Evolutionary conservation across 2,329 filamentous ascomycete species (phyloP).

Genomic region (Metarhizium brunneum): DNA sequence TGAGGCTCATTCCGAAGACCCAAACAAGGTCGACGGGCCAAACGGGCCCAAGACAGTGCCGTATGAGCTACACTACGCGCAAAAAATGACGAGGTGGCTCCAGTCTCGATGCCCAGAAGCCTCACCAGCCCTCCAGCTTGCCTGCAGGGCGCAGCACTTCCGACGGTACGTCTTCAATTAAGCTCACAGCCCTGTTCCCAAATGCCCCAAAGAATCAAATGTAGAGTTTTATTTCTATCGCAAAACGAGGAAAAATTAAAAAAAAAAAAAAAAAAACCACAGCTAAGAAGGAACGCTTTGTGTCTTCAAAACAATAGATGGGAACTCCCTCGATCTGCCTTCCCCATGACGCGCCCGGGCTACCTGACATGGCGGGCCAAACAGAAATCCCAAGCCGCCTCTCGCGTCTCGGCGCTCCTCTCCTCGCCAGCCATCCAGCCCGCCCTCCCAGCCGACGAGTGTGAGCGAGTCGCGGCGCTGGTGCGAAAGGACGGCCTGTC

Average conservation of each 20-base stretch:
- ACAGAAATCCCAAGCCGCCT: slow-evolving; percentile 57
- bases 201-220: no score
- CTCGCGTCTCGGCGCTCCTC: slow-evolving; percentile 46
- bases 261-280: no score
- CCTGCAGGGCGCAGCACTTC: slow-evolving; percentile 78
- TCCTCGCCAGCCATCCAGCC: slow-evolving; percentile 25
- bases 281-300: no score
- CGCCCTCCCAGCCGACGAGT: slow-evolving; percentile 36
- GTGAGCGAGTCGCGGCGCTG: slow-evolving; percentile 56
- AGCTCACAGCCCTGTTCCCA: neutral
- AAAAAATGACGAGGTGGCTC: slow-evolving; percentile 71
- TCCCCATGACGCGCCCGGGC: slow-evolving; percentile 64
- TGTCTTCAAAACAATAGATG: slow-evolving; percentile 36
- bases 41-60: slow-evolving; percentile 40
- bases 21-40: slow-evolving; percentile 29
- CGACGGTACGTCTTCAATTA: slow-evolving; percentile 37
- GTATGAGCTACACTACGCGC: slow-evolving; percentile 76
- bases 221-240: no score
- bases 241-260: no score
- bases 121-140: slow-evolving; percentile 59
- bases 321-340: slow-evolving; percentile 67
- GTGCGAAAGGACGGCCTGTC: slow-evolving; percentile 70
- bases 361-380: slow-evolving; percentile 74
- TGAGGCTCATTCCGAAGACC: slow-evolving; percentile 40
- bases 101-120: slow-evolving; percentile 48